A percentile compares a stretch with the other conserved stretches of the same genome.
phyloP scores from a whole-genome alignment of 2,329 filamentous ascomycete species.

The Uncinocarpus reesii region DNA sequence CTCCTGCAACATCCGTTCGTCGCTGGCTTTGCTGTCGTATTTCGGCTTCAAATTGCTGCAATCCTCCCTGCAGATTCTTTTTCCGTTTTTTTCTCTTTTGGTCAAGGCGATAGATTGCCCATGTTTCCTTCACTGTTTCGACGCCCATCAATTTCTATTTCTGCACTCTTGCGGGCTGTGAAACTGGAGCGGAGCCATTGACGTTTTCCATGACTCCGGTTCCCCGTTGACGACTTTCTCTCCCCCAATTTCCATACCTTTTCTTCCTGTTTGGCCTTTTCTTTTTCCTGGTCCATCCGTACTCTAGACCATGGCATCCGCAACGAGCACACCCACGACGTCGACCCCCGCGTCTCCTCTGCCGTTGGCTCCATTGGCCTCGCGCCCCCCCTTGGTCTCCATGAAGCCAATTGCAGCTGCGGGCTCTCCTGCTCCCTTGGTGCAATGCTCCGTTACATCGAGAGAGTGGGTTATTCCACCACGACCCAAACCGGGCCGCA shows the following conservation, averaged over 20 bases:
- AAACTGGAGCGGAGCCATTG: too few species aligned
- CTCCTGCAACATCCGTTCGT: not conserved
- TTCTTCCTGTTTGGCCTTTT: too few species aligned
- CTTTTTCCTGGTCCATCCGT: too few species aligned
- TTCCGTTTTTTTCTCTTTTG: too few species aligned
- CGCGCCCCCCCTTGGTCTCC: constrained; percentile 25
- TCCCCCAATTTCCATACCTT: too few species aligned
- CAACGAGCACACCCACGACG: constrained; percentile 30
- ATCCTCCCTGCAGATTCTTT: too few species aligned
- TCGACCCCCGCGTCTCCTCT: constrained; percentile 32
- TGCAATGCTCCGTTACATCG: constrained; percentile 53
- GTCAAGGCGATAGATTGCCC: too few species aligned
- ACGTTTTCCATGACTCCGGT: too few species aligned
- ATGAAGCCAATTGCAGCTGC: constrained; percentile 30
- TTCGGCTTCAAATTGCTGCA: not conserved
- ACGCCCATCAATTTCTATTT: too few species aligned
- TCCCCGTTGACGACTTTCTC: too few species aligned
- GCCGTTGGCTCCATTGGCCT: constrained; percentile 22
- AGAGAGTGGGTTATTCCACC: constrained; percentile 82
- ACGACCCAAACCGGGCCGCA: constrained; percentile 85
- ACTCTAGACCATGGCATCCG: constrained; percentile 35
- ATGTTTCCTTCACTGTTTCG: too few species aligned
- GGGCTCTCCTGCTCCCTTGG: constrained; percentile 29
- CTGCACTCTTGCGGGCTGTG: too few species aligned
- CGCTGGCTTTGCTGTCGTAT: constrained; percentile 1